Percentiles rank a stretch among this genome's conserved stretches.
These are phyloP conservation scores for Mucor racemosus DNA, from an alignment of 371 early-diverging fungal species.

Conservation along the genomic window DNA sequence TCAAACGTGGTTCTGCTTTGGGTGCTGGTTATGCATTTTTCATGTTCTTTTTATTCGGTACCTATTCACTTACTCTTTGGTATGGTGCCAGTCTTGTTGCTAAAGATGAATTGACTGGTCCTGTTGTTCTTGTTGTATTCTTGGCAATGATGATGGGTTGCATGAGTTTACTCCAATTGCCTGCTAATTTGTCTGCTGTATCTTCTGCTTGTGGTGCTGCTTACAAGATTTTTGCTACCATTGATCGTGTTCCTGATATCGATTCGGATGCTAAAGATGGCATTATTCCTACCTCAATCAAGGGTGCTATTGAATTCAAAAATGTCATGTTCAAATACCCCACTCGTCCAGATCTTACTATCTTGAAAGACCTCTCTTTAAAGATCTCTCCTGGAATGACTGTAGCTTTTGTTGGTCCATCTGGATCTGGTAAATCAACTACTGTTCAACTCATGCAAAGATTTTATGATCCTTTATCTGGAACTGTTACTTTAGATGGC, in stretches of 20 bases:
- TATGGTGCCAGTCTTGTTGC: slow-evolving; percentile 70
- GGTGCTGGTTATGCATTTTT: slow-evolving; percentile 66
- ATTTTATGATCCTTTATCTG: slow-evolving; percentile 65
- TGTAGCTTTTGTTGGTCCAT: slow-evolving; percentile 66
- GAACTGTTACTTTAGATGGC: slow-evolving; percentile 63
- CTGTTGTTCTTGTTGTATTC: slow-evolving; percentile 69
- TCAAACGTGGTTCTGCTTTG: slow-evolving; percentile 53
- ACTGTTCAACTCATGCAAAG: slow-evolving; percentile 65
- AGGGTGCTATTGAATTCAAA: slow-evolving; percentile 63
- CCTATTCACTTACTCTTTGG: slow-evolving; percentile 79
- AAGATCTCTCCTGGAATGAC: slow-evolving; percentile 66
- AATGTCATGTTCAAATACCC: slow-evolving; percentile 74
- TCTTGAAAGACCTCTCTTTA: slow-evolving; percentile 63
- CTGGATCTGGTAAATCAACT: slow-evolving; percentile 44
- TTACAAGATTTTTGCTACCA: slow-evolving; percentile 69
- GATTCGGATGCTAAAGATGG: slow-evolving; percentile 56
- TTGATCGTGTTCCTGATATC: slow-evolving; percentile 76
- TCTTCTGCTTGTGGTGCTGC: slow-evolving; percentile 72
- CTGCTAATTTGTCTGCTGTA: slow-evolving; percentile 67
- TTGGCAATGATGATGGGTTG: slow-evolving; percentile 68
- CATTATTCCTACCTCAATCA: slow-evolving; percentile 29
- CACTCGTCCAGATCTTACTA: slow-evolving; percentile 58
- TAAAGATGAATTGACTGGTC: slow-evolving; percentile 49
- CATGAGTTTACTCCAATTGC: slow-evolving; percentile 40
- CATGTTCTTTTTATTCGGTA: slow-evolving; percentile 63